Evolutionary conservation across 2,329 filamentous ascomycete genomes (phyloP).

Genomic region (Graphilbum sp.): DNA sequence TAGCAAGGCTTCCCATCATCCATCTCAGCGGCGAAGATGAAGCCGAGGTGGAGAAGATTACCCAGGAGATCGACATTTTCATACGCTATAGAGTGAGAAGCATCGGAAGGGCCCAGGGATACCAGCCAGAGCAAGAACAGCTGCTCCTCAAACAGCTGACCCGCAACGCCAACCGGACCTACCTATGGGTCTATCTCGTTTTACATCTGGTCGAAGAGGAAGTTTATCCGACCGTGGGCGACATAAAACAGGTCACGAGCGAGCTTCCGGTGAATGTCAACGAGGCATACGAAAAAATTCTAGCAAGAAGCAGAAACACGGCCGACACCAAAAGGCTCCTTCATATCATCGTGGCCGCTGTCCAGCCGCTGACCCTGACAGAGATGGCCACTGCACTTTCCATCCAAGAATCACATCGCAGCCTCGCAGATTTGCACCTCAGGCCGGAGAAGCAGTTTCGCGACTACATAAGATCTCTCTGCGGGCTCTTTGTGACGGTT

Average conservation of each 20-base stretch:
- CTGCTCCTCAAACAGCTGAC: slow-evolving; percentile 6
- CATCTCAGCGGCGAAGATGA: slow-evolving; percentile 15
- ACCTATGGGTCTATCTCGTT: slow-evolving; percentile 12
- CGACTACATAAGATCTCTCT: slow-evolving; percentile 13
- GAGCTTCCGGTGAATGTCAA: slow-evolving; percentile 12
- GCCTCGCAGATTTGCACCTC: slow-evolving; percentile 9
- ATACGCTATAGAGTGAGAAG: background rate
- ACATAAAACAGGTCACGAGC: background rate
- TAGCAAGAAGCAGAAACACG: slow-evolving; percentile 13
- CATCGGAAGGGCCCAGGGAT: background rate
- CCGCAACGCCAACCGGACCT: slow-evolving; percentile 10
- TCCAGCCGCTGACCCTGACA: slow-evolving; percentile 15
- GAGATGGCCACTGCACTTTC: slow-evolving; percentile 18
- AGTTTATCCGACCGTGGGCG: background rate
- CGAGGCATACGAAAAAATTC: slow-evolving; percentile 19
- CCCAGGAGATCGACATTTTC: slow-evolving; percentile 15
- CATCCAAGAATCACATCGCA: slow-evolving; percentile 5
- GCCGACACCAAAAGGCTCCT: slow-evolving; percentile 16
- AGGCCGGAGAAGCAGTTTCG: slow-evolving; percentile 8
- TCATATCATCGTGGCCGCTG: slow-evolving; percentile 18
- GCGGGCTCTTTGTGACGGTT: slow-evolving; percentile 20
- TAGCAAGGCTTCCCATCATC: slow-evolving; percentile 14
- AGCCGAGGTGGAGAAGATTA: slow-evolving; percentile 11
- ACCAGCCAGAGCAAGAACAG: background rate
- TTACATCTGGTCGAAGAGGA: slow-evolving; percentile 9